Base-by-base conservation (phyloP, 495 filamentous ascomycete genomes). In the Neohortaea acidophila region DNA sequence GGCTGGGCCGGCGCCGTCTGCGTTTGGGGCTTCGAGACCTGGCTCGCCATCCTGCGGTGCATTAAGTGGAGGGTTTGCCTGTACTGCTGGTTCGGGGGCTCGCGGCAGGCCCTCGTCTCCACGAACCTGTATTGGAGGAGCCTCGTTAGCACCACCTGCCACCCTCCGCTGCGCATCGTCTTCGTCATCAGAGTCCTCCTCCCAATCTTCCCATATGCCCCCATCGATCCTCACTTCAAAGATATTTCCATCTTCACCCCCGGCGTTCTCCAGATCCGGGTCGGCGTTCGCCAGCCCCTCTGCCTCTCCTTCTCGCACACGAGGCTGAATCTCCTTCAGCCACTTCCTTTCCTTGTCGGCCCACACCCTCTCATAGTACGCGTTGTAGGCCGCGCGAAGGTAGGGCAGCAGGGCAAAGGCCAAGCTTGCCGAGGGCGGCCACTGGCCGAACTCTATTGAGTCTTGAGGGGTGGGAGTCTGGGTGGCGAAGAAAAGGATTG, bases 371-470 rank as follows among this genome's bases (percentile, higher is more conserved):
- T 73, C 66, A 47, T 81, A 79, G 23, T 79, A 53, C n/a, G 63
- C 59, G 35, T 70, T 66, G 56, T 92, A 89, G 18, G 68, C 61
- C 15, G 70, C 62, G 25, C 80, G 73, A 21, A 85, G 43, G 38
- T 73, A 73, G 1, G 83, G 83, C 26, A 86, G 63, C 2, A 75
- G 51, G 0, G 73, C 65, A 41, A 89, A 61, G 12, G 75, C 73
- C 65, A 81, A 70, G n/a, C 70, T 65, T 2, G 78, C 69, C 17
- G 73, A 81, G 0, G 81, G 81, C 11, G 83, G 83, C 83, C 83
- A 92, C 12, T 67, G 43, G 4, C 63, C 57, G 9, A 63, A 50
- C n/a, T 66, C 59, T 9, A 65, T 56, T 5, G 55, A 42, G 0
- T 65, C 62, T 25, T 55, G 57, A 0, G 47, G 39, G 1, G 44